Base-by-base conservation (phyloP, 768 basidiomycete species). In the Nevesoporus exiguus region DNA sequence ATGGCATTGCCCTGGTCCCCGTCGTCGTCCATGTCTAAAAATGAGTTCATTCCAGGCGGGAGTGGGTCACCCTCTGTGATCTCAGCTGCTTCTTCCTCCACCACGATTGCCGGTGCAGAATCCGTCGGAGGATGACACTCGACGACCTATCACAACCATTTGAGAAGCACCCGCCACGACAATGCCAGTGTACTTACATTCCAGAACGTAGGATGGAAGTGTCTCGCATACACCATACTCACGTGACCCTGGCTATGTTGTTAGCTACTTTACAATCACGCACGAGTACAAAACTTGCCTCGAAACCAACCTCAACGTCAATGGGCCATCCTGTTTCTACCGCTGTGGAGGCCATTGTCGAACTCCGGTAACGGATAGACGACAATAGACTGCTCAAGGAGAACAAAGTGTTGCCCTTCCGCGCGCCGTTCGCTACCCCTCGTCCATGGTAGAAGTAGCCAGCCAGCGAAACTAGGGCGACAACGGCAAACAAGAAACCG, bases 151-250 rank as follows among this genome's bases (percentile, higher is more conserved):
- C 3, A 15, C 1, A 3, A 42, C 7, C 14, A 15, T 55, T 9
- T 46, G 15, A 6, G 19, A 13, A 31, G 9, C 10, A 30, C 17
- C 5, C 4, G 7, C 10, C 7, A 13, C 0, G 21, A 1, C 10
- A 42, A 25, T 14, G 17, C 5, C 1, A 37, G 15, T 29, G 0
- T 17, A 47, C 59, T 42, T 19, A 61, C 64, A 37, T 61, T 55
- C 64, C 64, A 66, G 19, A 41, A 47, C 2, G 50, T 57, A 4
- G 65, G 65, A 36, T 66, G 64, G 34, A 66, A 66, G 45, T 44
- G 57, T 39, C 34, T 61, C 1, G 62, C 62, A 25, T 66, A 64
- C 0, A 66, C 54, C 62, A 61, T 65, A 14, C 37, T 62, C 3
- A 65, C 56, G 19, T 66, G 55, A n/a, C 59, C 29, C 40, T 58